Evolutionary conservation across 2,329 filamentous ascomycete genomes (phyloP), one percentile per base, ranked within the genome.

Genomic region (Hortaea werneckii): DNA sequence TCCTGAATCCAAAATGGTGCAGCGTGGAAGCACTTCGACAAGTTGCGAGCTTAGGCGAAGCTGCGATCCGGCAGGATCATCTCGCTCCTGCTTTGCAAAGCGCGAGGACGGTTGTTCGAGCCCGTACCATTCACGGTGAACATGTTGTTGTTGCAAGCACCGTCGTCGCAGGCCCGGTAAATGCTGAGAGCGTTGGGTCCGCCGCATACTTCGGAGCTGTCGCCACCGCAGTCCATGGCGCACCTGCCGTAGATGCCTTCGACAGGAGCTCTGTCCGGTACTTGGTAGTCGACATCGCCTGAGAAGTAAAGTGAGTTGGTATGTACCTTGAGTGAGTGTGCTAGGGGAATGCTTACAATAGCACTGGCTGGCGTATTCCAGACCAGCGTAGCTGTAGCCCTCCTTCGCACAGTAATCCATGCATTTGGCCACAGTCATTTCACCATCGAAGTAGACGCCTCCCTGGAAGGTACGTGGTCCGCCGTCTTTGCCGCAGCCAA

Each of bases 351-450:
- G 11, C 32, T 35, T 45, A 26, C 28, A 9, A 4, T 58, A 39
- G 20, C 65, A 45, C 3, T 49, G 45, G 42, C 63, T 59, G 38
- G 51, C 56, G 54, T 75, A 78, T 54, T 81, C 76, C 0, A 76
- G 67, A 40, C 78, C 79, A n/a, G 77, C 77, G 54, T 76, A 78
- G 3, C 65, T 57, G 49, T 70, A 73, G 3, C 69, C 71, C 27
- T 66, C 64, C 37, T 51, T 57, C 8, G 65, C 62, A 62, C 79
- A 82, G 59, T 69, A 78, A 43, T 67, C 59, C 40, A 77, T 65
- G 55, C 79, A 83, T 39, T 63, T 65, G 52, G 75, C 67, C 29
- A 75, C 70, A 1, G 76, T 81, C 75, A 80, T 80, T 42, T 58
- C 54, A 43, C 54, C 44, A 8, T 48, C 44, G 29, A 39, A 41